phyloP scores from a whole-genome alignment of 768 basidiomycete genomes.

The Russula griseocarnosa region DNA sequence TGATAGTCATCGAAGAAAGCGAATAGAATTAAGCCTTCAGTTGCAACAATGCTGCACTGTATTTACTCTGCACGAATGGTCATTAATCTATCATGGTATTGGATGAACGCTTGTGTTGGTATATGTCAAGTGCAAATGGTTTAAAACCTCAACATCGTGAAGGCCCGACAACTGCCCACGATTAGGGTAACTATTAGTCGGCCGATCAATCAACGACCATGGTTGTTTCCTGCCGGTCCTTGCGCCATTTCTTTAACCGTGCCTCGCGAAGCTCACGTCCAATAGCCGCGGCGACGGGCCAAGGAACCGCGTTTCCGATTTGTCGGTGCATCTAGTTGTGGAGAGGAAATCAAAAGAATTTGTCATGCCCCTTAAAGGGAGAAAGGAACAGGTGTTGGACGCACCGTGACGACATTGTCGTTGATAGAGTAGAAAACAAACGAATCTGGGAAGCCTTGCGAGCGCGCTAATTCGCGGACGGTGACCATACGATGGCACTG shows the following conservation, averaged over 20 bases:
- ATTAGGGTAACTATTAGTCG: neutral
- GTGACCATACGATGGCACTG: conserved; percentile 70
- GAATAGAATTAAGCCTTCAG: neutral
- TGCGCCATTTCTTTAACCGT: conserved; percentile 41
- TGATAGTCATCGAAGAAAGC: conserved; percentile 62
- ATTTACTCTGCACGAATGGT: neutral
- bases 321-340: conserved; percentile 64
- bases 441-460: conserved; percentile 77
- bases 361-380: neutral
- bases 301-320: conserved; percentile 78
- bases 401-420: conserved; percentile 56
- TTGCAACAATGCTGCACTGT: neutral
- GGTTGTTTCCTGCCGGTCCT: conserved; percentile 5
- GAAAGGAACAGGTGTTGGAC: conserved; percentile 29
- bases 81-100: neutral
- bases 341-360: neutral
- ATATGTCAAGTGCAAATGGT: neutral
- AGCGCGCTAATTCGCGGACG: conserved; percentile 71
- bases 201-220: conserved; percentile 23
- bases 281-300: conserved; percentile 58
- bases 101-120: neutral
- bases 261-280: conserved; percentile 57
- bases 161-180: neutral
- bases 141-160: neutral
- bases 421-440: conserved; percentile 57